These are phyloP conservation scores for Guadua angustifolia DNA, from an alignment of 176 grass and related monocot species.

Conservation along the genomic window DNA sequence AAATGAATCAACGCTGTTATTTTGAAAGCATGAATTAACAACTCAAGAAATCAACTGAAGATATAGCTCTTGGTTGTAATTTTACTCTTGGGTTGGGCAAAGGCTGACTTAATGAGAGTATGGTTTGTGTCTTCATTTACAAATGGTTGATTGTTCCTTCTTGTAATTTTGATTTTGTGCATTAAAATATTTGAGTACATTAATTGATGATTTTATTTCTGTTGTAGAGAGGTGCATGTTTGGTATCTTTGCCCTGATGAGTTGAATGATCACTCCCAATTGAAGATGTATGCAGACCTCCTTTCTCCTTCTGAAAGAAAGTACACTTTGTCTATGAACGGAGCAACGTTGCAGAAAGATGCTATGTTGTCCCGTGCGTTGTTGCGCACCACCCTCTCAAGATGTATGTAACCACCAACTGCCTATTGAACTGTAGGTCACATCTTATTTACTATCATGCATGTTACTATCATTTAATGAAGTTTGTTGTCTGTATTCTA, in stretches of 20 bases:
- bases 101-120: background rate
- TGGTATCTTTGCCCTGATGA: constrained; percentile 92
- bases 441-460: constrained; percentile 1
- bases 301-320: constrained; percentile 75
- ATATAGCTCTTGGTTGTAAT: background rate
- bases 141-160: background rate
- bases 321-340: constrained; percentile 60
- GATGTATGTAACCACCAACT: constrained; percentile 67
- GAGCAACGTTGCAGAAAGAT: constrained; percentile 60
- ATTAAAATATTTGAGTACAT: background rate
- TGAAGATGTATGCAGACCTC: constrained; percentile 78
- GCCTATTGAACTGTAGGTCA: background rate
- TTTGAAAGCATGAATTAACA: background rate
- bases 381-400: constrained; percentile 83
- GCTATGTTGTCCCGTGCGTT: constrained; percentile 72
- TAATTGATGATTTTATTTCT: constrained; percentile 17
- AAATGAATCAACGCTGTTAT: background rate
- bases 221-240: constrained; percentile 76
- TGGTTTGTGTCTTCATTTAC: background rate
- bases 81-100: background rate
- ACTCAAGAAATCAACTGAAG: background rate
- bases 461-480: background rate
- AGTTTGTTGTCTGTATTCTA: background rate
- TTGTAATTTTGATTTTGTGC: background rate
- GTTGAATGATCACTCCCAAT: constrained; percentile 59